Evolutionary conservation across 176 grass and related monocot genomes (phyloP), one percentile per base, ranked within the genome.

Genomic region (Zea mays): DNA sequence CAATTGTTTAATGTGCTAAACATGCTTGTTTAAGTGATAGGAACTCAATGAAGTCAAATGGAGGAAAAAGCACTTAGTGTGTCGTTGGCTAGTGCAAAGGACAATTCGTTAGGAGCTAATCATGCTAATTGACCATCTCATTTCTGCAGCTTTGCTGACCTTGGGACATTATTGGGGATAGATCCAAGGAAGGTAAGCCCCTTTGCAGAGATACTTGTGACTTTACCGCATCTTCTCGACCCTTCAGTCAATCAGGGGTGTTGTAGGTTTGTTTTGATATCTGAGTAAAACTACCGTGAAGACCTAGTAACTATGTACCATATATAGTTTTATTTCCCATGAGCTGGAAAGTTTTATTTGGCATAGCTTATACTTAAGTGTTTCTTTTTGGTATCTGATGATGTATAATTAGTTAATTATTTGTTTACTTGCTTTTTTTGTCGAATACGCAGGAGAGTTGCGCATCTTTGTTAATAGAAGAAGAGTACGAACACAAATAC

Each of bases 181-280:
- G 27, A 27, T 27, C 27, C 27, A 27, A 27, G 85, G 78, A 99
- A 99, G 96, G 96, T 93, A 78, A 13, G 61, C 43, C 48, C 52
- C 47, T 81, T 76, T 78, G 17, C 56, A 33, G 51, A 20, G 35
- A 16, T 50, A 10, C 50, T 48, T 20, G 12, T 56, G 19, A 15
- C 35, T 44, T 43, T 36, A 14, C 79, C 27, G 38, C 17, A 8
- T 55, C 7, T 67, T 38, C 17, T 65, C 6, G 46, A 19, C 49
- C 10, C 49, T 43, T 14, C 65, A 27, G 8, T 19, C 21, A 62
- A 81, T 76, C 17, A 40, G 4, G 17, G 9, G 2, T 8, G 42
- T 58, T 75, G 5, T 20, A 65, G 14, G 33, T 55, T 55, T 21
- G 6, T 61, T 64, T 21, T 76, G 14, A 44, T 11, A 56, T 56